Base-by-base conservation (phyloP, 129 eudicot species). In the Arctium minus region DNA sequence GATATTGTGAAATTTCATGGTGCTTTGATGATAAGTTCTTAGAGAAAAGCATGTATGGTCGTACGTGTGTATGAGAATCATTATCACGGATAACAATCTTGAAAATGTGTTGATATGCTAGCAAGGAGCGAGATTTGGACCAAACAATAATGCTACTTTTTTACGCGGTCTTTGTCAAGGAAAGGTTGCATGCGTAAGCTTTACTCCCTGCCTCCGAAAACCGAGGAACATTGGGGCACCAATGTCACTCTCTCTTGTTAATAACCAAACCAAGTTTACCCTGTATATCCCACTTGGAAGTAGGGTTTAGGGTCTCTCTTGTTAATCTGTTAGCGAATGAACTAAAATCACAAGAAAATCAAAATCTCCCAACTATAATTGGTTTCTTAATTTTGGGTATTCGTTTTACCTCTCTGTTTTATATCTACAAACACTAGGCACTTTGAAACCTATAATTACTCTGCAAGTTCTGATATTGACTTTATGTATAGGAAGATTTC, bases 401-500 rank as follows among this genome's bases (percentile, higher is more conserved):
- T 60, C 1, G 33, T 64, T 29, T 78, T 78, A 29, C 1, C 22
- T 65, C 40, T 22, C 53, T 65, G 36, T 78, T n/a, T 30, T 12
- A 31, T 27, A 6, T 39, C 38, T 67, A 46, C 6, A 4, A 44
- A 13, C 53, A 44, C 53, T 70, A 31, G 36, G 60, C 65, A 72
- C 62, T 44, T 42, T 64, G 12, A 37, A 9, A 42, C 15, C 33
- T 32, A 12, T 32, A 85, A 70, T 11, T 42, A 8, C 22, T 79
- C 12, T 4, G 35, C 7, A 69, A 10, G 78, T n/a, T 77, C 72
- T 85, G 78, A 77, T 81, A 82, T 67, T 75, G 65, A 18, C 33
- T 74, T 50, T 70, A 15, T 81, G 29, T 73, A 74, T 85, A 96
- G 99, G 97, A 96, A 88, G 99, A 91, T 80, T 96, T 90, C 70